Conservation (phyloP, 495 filamentous ascomycete genomes). For the Penicillium samsonianum region DNA sequence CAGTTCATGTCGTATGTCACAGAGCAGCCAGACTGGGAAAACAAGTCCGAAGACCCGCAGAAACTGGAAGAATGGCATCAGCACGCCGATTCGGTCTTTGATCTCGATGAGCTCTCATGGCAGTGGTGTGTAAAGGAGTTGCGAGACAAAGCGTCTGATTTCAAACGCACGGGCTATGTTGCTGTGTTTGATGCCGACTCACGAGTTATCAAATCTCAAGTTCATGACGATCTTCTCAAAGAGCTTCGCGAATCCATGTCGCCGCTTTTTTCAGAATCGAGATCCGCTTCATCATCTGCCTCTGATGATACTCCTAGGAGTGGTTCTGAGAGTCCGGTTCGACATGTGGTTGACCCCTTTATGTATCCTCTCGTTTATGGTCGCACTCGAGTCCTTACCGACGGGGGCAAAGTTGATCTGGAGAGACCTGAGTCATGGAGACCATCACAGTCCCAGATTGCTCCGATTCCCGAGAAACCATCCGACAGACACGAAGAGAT, state of each 20-base stretch:
- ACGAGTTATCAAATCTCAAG: conserved; percentile 13
- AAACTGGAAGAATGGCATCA: conserved; percentile 14
- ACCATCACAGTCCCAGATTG: conserved; percentile 9
- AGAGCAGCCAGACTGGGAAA: conserved; percentile 14
- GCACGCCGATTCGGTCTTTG: conserved; percentile 13
- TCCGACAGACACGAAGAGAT: not conserved
- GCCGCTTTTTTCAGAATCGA: conserved; percentile 13
- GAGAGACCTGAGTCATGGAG: conserved; percentile 12
- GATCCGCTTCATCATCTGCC: conserved; percentile 10
- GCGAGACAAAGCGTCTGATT: conserved; percentile 14
- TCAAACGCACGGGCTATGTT: conserved; percentile 16
- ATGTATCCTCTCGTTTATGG: conserved; percentile 16
- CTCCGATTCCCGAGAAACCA: conserved; percentile 13
- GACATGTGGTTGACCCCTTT: conserved; percentile 15
- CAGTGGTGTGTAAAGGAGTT: conserved; percentile 19
- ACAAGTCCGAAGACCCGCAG: conserved; percentile 10
- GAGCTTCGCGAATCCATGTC: conserved; percentile 9
- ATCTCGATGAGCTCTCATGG: conserved; percentile 17
- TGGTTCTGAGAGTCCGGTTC: conserved; percentile 7
- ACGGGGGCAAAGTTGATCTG: conserved; percentile 14
- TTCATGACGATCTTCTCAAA: conserved; percentile 10
- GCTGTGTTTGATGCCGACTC: conserved; percentile 17
- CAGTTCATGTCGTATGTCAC: conserved; percentile 14
- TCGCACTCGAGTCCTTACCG: conserved; percentile 15
- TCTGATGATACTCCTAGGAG: not conserved